These are phyloP conservation scores for Mucor circinelloides DNA, from an alignment of 371 early-diverging fungal genomes.

Conservation along the genomic window DNA sequence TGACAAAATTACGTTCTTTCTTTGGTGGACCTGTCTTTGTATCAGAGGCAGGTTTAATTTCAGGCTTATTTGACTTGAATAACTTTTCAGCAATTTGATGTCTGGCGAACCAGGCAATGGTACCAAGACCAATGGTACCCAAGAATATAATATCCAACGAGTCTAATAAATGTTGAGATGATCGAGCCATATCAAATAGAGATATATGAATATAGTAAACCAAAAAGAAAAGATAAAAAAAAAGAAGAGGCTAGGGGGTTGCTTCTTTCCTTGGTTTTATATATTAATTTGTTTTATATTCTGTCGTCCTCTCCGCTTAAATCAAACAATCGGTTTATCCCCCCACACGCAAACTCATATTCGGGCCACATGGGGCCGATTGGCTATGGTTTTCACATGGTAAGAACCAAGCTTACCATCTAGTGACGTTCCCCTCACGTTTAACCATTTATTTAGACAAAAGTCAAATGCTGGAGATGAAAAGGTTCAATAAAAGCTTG, in stretches of 20 bases:
- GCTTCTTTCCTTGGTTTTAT: not conserved
- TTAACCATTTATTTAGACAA: not conserved
- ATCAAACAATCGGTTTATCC: not conserved
- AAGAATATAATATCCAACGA: slow-evolving; percentile 35
- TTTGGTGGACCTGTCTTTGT: slow-evolving; percentile 15
- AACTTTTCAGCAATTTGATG: slow-evolving; percentile 21
- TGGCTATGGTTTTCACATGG: not conserved
- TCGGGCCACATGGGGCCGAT: not conserved
- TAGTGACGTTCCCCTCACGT: not conserved
- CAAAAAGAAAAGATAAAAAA: not conserved
- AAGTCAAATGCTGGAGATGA: not conserved
- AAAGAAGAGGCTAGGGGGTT: not conserved
- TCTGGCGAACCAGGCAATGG: slow-evolving; percentile 34
- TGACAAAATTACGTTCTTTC: slow-evolving; percentile 57
- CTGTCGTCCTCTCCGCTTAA: not conserved
- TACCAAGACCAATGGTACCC: slow-evolving; percentile 36
- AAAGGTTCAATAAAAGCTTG: not conserved
- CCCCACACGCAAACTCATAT: not conserved
- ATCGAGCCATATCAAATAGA: not conserved
- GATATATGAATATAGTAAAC: not conserved
- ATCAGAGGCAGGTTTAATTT: not conserved
- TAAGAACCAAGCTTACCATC: not conserved
- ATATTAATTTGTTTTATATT: not conserved
- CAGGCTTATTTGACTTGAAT: not conserved
- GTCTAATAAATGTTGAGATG: slow-evolving; percentile 20